Conservation (phyloP, 225 moss, liverwort and hornwort species). For the Physcomitrium patens region DNA sequence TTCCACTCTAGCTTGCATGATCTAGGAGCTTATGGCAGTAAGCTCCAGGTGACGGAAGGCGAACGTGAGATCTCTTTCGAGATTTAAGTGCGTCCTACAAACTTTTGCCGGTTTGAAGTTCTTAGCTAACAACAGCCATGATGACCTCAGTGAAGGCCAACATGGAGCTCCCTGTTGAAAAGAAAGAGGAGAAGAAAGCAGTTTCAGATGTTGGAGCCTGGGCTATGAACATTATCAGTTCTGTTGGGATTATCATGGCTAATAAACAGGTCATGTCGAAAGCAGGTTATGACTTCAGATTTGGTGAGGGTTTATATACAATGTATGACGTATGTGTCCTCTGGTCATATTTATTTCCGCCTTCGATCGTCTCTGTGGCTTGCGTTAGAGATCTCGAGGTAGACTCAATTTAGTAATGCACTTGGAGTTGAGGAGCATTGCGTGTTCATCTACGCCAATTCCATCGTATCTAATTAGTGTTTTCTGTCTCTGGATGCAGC, state of each 20-base stretch:
- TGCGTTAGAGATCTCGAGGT: background rate
- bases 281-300: conserved; percentile 76
- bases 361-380: background rate
- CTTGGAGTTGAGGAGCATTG: background rate
- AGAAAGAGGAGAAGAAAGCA: conserved; percentile 59
- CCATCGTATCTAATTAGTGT: background rate
- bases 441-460: background rate
- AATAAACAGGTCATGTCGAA: conserved; percentile 95
- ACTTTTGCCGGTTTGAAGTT: background rate
- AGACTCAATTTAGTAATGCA: background rate
- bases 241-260: conserved; percentile 98
- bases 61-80: background rate
- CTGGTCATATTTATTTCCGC: background rate
- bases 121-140: conserved; percentile 24
- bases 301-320: conserved; percentile 55
- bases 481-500: conserved; percentile 49
- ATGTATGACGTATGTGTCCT: background rate
- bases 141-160: conserved; percentile 43
- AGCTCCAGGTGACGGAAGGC: conserved; percentile 6
- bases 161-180: conserved; percentile 39
- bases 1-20: background rate
- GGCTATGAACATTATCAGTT: conserved; percentile 95
- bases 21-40: conserved; percentile 18
- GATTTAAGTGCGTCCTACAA: background rate
- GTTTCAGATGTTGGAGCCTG: conserved; percentile 92